Base-by-base conservation (phyloP, 441 rosid species). In the Biscutella auriculata region DNA sequence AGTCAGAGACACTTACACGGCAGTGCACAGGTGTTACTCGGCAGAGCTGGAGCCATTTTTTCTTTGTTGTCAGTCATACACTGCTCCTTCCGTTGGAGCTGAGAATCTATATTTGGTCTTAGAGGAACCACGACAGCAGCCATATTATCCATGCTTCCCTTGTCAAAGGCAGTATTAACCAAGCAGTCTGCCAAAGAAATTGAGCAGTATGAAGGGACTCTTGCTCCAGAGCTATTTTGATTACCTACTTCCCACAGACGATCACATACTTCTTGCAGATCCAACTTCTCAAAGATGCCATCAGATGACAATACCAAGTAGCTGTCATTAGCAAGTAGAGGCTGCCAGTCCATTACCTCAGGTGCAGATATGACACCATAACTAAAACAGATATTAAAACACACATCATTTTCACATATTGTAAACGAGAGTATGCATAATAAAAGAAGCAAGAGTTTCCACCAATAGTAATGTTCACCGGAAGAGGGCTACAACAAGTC, bases 341-440 rank as follows among this genome's bases (percentile, higher is more conserved):
- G 76, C 63, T 76, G 83, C 95, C 98, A 92, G 66, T 84, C 91
- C 54, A 76, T 77, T 69, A 92, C 86, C 80, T 92, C 96, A 2
- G 98, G 98, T 61, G 78, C 78, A 54, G 98, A 81, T 62, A 82
- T 92, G 62, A 92, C 96, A 58, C 98, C 98, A 54, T 76, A 88
- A 50, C 96, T 92, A 77, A 68, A 40, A 30, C 35, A 46, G 15
- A 30, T 64, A 42, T 14, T 13, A 67, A 59, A 52, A 30, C 9
- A 40, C 53, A 40, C 27, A 60, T 15, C 37, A 25, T 45, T 25
- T 59, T 21, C 47, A 19, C 50, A 47, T 37, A 54, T 6, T 4
- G 48, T 17, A 19, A 58, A 26, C 6, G 10, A 36, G 10, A 21
- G 65, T 51, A 35, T 26, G 57, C 1, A 29, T 13, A 35, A 28